Base-by-base conservation (phyloP, 768 basidiomycete genomes). In the Kwoniella botswanensis region DNA sequence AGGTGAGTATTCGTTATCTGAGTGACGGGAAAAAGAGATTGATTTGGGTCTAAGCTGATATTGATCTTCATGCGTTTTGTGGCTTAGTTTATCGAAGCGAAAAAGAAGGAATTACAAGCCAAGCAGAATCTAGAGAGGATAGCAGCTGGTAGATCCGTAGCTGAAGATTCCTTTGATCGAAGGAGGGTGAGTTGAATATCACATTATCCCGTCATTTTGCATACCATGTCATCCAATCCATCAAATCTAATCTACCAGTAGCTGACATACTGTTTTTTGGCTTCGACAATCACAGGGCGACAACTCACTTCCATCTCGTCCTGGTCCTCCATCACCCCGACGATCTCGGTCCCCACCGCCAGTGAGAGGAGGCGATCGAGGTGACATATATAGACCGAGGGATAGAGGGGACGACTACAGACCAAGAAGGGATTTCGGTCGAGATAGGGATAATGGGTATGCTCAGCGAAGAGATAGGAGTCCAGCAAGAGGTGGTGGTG, bases 81-180 rank as follows among this genome's bases (percentile, higher is more conserved):
- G 18, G 21, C 24, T 18, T 68, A 82, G 80, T 82, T 84, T 63
- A 79, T 83, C 63, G 77, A 76, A 46, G 82, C 82, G 50, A 82
- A 84, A 66, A 82, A 82, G 67, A 78, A 76, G n/a, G 82, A 83
- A 61, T 67, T 82, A 63, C 65, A 82, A 57, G 43, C 67, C 3
- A 72, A 79, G 35, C 80, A 81, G 61, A 63, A 64, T n/a, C 43
- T 73, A 22, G 74, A 79, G 46, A 21, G 67, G 1, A 66, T 55
- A 22, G 63, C 70, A 35, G 73, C 75, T 63, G 59, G 62, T 52
- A 55, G 69, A n/a, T 59, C 68, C 3, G 24, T 50, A 22, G 72
- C 76, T 21, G 55, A 68, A 18, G 74, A 77, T 54, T 76, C 78
- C 17, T 76, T 74, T 43, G 71, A 74, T 43, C 42, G 68, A 18